Evolutionary conservation across 352 stramenopile species (phyloP).

Genomic region (Phytophthora fragariaefolia): DNA sequence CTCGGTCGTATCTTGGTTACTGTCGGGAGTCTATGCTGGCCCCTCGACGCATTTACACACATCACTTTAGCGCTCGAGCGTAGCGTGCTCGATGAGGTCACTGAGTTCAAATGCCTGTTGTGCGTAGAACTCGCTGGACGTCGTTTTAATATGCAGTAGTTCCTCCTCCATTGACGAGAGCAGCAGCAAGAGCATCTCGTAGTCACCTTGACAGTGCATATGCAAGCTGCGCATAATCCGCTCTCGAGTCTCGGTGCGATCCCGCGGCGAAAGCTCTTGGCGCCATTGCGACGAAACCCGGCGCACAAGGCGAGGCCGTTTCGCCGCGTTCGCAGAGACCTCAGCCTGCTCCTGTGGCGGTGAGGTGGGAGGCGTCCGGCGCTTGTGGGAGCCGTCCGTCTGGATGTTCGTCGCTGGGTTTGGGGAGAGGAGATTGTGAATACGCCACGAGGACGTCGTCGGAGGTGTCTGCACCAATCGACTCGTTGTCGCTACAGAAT

Average conservation of each 20-base stretch:
- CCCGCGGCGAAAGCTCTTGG: constrained; percentile 54
- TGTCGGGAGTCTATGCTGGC: constrained; percentile 4
- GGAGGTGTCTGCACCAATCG: constrained; percentile 23
- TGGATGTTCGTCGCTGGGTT: constrained; percentile 27
- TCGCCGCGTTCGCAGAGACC: constrained; percentile 22
- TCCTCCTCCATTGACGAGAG: constrained; percentile 81
- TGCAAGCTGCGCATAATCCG: constrained; percentile 70
- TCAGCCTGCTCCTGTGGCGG: constrained; percentile 15
- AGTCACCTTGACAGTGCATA: constrained; percentile 61
- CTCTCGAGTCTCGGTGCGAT: constrained; percentile 68
- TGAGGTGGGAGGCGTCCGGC: constrained; percentile 20
- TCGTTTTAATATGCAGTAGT: constrained; percentile 77
- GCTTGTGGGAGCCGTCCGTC: constrained; percentile 22
- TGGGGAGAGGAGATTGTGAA: constrained; percentile 36
- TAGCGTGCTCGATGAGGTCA: constrained; percentile 55
- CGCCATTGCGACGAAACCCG: constrained; percentile 63
- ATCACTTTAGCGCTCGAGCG: constrained; percentile 46
- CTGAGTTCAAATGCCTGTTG: constrained; percentile 63
- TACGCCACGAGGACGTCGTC: constrained; percentile 33
- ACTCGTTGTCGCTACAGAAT: constrained; percentile 19
- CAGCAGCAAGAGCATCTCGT: constrained; percentile 68
- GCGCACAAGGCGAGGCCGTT: constrained; percentile 50
- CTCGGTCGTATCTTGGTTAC: constrained; percentile 20
- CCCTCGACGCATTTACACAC: constrained; percentile 27
- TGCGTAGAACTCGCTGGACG: constrained; percentile 69